Evolutionary conservation across 1,139 yeast genomes (phyloP).

Genomic region (Saccharomyces hybrid): DNA sequence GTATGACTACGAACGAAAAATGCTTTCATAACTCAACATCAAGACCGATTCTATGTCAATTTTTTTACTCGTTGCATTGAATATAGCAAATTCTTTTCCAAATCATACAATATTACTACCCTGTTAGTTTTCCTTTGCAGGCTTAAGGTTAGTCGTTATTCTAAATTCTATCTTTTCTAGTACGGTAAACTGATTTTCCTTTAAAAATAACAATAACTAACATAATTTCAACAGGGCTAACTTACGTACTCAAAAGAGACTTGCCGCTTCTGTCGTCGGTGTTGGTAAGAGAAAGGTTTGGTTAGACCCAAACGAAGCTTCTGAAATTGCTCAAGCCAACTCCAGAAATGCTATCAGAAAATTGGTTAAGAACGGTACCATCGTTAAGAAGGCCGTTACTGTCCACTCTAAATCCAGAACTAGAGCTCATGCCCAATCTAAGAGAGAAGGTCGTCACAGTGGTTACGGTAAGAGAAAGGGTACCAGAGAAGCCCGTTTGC

Average conservation of each 20-base stretch:
- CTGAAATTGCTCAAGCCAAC: constrained; percentile 97
- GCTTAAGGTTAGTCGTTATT: too few relatives aligned
- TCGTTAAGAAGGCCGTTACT: constrained; percentile 95
- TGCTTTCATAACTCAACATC: too few relatives aligned
- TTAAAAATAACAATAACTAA: not conserved
- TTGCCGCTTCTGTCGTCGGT: constrained; percentile 99
- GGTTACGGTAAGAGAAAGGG: constrained; percentile 99
- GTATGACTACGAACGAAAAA: too few relatives aligned
- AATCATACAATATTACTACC: too few relatives aligned
- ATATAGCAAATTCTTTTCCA: too few relatives aligned
- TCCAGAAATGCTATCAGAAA: constrained; percentile 98
- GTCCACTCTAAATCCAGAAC: constrained; percentile 99
- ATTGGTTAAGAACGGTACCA: constrained; percentile 95
- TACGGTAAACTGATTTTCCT: not conserved
- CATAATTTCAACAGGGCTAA: constrained; percentile 63
- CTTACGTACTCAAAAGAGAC: constrained; percentile 99
- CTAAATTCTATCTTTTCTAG: too few relatives aligned
- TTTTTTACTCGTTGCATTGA: too few relatives aligned
- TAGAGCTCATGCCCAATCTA: constrained; percentile 95
- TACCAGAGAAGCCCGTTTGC: constrained; percentile 99
- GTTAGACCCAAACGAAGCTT: constrained; percentile 98
- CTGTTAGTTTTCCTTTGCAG: not conserved
- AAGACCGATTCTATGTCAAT: too few relatives aligned
- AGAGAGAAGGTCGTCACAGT: constrained; percentile 98
- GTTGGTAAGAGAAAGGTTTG: constrained; percentile 99